phyloP scores from a whole-genome alignment of 2,329 filamentous ascomycete species.

The Rhinocladiella mackenziei region DNA sequence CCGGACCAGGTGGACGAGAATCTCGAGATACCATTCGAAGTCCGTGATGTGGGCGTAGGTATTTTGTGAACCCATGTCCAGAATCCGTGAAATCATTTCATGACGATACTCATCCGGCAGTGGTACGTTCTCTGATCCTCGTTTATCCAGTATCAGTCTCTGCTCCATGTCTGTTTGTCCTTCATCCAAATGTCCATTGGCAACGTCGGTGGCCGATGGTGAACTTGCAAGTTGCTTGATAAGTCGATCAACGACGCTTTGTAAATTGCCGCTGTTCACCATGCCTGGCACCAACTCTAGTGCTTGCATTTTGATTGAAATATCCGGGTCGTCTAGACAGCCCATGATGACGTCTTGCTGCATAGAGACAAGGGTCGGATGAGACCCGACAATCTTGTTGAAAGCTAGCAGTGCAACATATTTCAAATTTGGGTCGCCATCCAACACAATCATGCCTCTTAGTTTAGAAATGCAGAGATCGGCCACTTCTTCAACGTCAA shows the following conservation, averaged over 20 bases:
- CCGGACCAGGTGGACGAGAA: constrained; percentile 69
- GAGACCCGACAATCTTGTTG: constrained; percentile 86
- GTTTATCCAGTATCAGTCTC: constrained; percentile 51
- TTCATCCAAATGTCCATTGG: constrained; percentile 35
- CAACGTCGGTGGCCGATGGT: constrained; percentile 49
- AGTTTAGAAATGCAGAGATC: constrained; percentile 88
- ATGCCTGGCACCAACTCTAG: constrained; percentile 89
- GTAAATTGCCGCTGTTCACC: constrained; percentile 82
- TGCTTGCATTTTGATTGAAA: constrained; percentile 90
- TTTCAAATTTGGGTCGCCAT: constrained; percentile 94
- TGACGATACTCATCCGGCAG: constrained; percentile 82
- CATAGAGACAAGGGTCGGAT: constrained; percentile 80
- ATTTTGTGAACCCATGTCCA: constrained; percentile 84
- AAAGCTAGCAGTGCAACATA: constrained; percentile 94
- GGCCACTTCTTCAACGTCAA: constrained; percentile 86
- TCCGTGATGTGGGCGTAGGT: constrained; percentile 83
- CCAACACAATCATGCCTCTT: constrained; percentile 86
- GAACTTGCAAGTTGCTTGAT: constrained; percentile 76
- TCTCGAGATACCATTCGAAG: constrained; percentile 96
- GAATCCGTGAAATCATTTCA: constrained; percentile 75
- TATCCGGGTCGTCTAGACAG: constrained; percentile 92
- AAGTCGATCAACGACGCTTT: constrained; percentile 77
- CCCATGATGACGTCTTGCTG: constrained; percentile 96
- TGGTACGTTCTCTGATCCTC: constrained; percentile 51
- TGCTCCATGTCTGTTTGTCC: constrained; percentile 51